Evolutionary conservation across 2,329 filamentous ascomycete genomes (phyloP).

Genomic region (Bipolaris bicolor): DNA sequence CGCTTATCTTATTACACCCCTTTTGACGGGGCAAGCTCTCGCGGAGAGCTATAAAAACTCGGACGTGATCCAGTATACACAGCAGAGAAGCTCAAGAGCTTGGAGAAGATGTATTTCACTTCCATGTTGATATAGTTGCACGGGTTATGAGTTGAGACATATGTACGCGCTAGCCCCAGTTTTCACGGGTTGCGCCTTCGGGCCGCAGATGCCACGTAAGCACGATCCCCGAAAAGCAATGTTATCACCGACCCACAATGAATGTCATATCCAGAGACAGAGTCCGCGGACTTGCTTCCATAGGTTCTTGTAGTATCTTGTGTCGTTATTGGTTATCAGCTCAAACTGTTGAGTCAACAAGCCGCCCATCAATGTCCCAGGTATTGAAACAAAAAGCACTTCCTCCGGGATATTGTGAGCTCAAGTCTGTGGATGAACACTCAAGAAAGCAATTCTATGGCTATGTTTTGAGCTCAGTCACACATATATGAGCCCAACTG

Average conservation of each 20-base stretch:
- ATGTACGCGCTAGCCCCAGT: neutral
- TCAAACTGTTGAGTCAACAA: neutral
- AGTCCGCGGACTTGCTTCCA: neutral
- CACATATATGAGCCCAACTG: neutral
- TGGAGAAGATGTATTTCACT: neutral
- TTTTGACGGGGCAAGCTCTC: neutral
- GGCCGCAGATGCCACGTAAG: neutral
- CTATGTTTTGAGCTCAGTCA: neutral
- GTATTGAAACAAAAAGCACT: neutral
- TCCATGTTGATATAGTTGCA: too few species aligned
- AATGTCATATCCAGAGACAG: neutral
- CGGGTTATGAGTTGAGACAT: too few species aligned
- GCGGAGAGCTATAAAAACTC: too few species aligned
- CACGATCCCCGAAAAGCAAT: neutral
- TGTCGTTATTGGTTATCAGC: neutral
- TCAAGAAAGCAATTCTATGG: neutral
- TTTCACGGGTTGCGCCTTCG: neutral
- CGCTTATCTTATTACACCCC: neutral
- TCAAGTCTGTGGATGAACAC: neutral
- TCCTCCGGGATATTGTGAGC: neutral
- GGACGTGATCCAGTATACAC: neutral
- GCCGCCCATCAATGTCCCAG: neutral
- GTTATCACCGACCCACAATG: neutral
- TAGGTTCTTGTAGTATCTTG: neutral
- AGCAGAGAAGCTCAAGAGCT: neutral